Evolutionary conservation across 1,284 basidiomycete genomes (phyloP), one percentile per base, ranked within the genome.

Genomic region (Leucoagaricus sp.): DNA sequence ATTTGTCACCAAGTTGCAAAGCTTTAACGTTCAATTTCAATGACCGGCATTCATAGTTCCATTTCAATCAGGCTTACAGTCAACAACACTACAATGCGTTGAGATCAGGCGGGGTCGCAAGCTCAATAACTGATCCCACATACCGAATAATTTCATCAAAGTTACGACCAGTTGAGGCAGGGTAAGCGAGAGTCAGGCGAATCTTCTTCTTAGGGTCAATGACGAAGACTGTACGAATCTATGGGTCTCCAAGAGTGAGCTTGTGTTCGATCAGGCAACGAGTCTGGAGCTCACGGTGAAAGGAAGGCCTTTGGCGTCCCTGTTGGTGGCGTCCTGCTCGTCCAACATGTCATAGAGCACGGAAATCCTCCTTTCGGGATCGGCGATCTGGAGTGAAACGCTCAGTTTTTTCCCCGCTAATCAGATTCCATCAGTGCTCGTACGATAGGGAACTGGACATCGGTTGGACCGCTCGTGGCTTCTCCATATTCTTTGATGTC

Each of bases 311-410:
- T 96, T 96, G 53, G 81, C 82, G 73, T 99, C 97, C 55, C 91
- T 86, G 79, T 99, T 99, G 59, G 95, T 96, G 50, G 91, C 84
- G 73, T 97, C 94, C 71, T 96, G 91, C 64, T 91, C 83, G 73
- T 99, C 96, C 60, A 99, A 82, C 97, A 99, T 99, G 73, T 95
- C 94, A 70, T 95, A 96, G 59, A 91, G 73, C 41, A 84, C 86
- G 15, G 94, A 90, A 56, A 98, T 83, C 72, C 87, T 89, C 70
- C 97, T 85, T 69, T 94, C 89, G 49, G 84, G 81, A 71, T 99
- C 96, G 55, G 93, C 96, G 63, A 99, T 97, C 90, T 93, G 19
- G 38, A 31, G 25, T 15, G 33, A 41, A 21, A 50, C 50, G 31
- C 42, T n/a, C 23, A 44, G 48, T 4, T 41, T 49, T 21, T 15